Percentiles rank a stretch among this genome's conserved stretches.
Evolutionary conservation across 1,284 basidiomycete species (phyloP).

Genomic region (Vanrija sp.): DNA sequence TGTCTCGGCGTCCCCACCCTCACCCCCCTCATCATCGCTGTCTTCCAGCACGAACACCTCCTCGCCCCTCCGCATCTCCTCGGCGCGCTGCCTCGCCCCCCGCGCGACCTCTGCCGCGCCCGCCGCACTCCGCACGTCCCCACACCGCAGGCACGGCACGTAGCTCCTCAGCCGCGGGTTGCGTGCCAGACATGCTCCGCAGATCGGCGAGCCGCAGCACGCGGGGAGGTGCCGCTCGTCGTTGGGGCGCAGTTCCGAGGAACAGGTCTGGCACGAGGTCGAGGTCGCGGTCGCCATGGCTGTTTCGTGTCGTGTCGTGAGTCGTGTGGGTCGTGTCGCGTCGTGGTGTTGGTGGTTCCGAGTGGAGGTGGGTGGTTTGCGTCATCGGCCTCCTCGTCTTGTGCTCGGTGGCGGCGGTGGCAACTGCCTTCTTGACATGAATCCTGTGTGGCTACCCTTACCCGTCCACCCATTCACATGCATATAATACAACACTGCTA

Average conservation of each 20-base stretch:
- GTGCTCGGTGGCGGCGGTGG: too few relatives aligned
- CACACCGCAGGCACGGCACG: constrained; percentile 41
- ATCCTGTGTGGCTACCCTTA: too few relatives aligned
- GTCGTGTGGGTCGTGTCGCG: too few relatives aligned
- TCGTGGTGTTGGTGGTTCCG: too few relatives aligned
- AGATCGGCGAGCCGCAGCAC: constrained; percentile 41
- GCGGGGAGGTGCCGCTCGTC: constrained; percentile 23
- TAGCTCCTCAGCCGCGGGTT: constrained; percentile 43
- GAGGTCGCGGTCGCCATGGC: too few relatives aligned
- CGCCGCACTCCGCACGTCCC: constrained; percentile 22
- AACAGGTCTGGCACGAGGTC: constrained; percentile 30
- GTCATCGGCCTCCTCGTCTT: too few relatives aligned
- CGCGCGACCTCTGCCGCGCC: neutral
- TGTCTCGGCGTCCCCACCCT: neutral
- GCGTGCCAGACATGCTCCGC: constrained; percentile 25
- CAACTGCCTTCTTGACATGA: too few relatives aligned
- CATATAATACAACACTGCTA: too few relatives aligned
- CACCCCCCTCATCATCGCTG: constrained; percentile 13
- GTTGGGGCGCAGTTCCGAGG: constrained; percentile 19
- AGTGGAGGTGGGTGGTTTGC: too few relatives aligned
- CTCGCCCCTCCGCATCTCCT: neutral
- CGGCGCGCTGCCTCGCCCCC: neutral
- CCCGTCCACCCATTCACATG: too few relatives aligned
- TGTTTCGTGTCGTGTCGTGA: too few relatives aligned
- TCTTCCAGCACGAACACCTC: constrained; percentile 10